Percentiles rank a stretch among this genome's conserved stretches.
Conservation (phyloP, 2,329 filamentous ascomycete genomes). For the Sarocladiaceae sp. region DNA sequence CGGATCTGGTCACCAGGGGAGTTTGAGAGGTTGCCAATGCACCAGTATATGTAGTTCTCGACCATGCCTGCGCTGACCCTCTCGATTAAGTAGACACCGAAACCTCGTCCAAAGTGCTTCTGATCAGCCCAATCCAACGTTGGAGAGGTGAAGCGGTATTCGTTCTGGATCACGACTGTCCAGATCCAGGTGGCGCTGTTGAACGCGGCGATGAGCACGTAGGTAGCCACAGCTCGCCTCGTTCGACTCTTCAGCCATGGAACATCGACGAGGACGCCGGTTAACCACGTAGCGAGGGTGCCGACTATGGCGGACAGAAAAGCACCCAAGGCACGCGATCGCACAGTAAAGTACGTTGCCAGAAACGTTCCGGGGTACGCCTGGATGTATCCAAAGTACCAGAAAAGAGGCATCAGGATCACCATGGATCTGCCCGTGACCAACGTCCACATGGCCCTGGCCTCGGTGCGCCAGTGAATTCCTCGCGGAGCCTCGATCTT, state of each 20-base stretch:
- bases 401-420: constrained; percentile 24
- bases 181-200: constrained; percentile 43
- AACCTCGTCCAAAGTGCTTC: constrained; percentile 30
- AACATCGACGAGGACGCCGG: constrained; percentile 30
- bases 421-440: constrained; percentile 26
- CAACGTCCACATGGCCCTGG: constrained; percentile 21
- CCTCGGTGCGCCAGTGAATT: constrained; percentile 28
- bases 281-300: constrained; percentile 32
- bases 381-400: constrained; percentile 28
- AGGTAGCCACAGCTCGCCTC: constrained; percentile 34
- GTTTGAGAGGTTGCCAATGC: constrained; percentile 39
- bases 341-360: constrained; percentile 37
- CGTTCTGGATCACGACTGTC: constrained; percentile 41
- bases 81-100: constrained; percentile 37
- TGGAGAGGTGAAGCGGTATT: constrained; percentile 37
- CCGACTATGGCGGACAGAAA: constrained; percentile 21
- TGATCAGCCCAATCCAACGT: constrained; percentile 39
- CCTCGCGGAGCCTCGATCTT: constrained; percentile 24
- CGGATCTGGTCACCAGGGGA: constrained; percentile 39
- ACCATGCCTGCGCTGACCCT: constrained; percentile 33
- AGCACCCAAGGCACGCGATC: constrained; percentile 31
- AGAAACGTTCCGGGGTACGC: constrained; percentile 37
- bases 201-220: constrained; percentile 33
- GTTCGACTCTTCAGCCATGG: constrained; percentile 34
- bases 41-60: constrained; percentile 43